phyloP scores from a whole-genome alignment of 1,139 yeast species.

The Geotrichum macrosporum region DNA sequence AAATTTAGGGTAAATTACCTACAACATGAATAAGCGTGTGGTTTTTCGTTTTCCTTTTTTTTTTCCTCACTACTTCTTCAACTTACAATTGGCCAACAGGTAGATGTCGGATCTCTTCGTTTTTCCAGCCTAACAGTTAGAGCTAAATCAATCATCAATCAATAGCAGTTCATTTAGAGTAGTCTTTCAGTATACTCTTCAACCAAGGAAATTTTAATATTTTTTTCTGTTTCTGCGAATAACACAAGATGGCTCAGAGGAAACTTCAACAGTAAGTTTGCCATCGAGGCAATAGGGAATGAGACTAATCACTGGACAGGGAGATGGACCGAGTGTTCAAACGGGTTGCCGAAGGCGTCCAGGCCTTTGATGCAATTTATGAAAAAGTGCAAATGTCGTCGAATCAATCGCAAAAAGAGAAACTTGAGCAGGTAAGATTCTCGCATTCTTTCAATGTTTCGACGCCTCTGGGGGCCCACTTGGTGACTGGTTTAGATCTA shows the following conservation, averaged over 20 bases:
- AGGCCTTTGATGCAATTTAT: constrained; percentile 78
- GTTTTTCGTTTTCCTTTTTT: neutral
- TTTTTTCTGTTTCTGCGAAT: neutral
- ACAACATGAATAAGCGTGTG: neutral
- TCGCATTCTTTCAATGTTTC: no score
- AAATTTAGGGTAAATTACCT: no score
- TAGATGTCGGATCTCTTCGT: neutral
- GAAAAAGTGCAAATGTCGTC: constrained; percentile 81
- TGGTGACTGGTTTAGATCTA: no score
- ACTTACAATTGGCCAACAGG: constrained; percentile 5
- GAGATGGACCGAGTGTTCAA: constrained; percentile 96
- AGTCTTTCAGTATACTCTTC: neutral
- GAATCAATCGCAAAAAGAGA: constrained; percentile 86
- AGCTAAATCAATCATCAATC: neutral
- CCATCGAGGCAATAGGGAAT: neutral
- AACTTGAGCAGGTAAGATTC: constrained; percentile 52
- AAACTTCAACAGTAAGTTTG: constrained; percentile 54
- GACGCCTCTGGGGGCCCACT: no score
- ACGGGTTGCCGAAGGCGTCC: constrained; percentile 90
- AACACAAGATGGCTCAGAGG: constrained; percentile 54
- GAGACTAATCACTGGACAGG: constrained; percentile 27
- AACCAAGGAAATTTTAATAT: neutral
- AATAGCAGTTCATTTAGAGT: neutral
- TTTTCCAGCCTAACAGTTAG: neutral
- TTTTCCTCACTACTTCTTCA: constrained; percentile 5